Evolutionary conservation across 441 rosid species (phyloP).

Genomic region (Adansonia gregorii): DNA sequence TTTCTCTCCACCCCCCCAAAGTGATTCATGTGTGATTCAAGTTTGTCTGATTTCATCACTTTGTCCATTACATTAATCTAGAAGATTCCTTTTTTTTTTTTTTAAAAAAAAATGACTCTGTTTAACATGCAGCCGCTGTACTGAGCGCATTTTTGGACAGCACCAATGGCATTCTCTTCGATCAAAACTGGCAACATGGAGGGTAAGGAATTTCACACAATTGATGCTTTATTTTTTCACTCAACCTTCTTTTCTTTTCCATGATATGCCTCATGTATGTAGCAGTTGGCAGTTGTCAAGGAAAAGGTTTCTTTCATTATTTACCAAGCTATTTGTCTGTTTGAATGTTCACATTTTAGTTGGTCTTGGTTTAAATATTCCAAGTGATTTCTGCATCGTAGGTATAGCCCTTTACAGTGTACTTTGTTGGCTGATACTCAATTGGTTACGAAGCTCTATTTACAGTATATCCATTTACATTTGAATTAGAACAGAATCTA

Average conservation of each 20-base stretch:
- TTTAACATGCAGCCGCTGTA: constrained; percentile 61
- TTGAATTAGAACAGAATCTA: no score
- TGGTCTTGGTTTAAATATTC: neutral
- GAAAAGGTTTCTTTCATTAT: neutral
- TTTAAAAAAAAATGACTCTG: neutral
- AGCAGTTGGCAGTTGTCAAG: neutral
- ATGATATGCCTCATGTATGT: neutral
- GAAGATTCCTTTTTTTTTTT: neutral
- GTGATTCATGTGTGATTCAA: neutral
- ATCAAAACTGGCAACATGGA: constrained; percentile 79
- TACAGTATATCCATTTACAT: no score
- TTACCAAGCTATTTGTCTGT: neutral
- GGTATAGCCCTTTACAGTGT: no score
- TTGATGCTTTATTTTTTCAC: neutral
- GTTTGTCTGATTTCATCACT: neutral
- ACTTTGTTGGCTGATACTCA: no score
- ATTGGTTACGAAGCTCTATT: no score
- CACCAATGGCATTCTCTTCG: constrained; percentile 81
- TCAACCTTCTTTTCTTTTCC: neutral
- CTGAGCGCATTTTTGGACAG: constrained; percentile 78
- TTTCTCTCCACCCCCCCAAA: neutral
- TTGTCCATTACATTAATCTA: neutral
- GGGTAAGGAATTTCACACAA: constrained; percentile 56
- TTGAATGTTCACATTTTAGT: neutral
- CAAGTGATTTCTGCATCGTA: neutral